Percentiles rank a stretch among this genome's conserved stretches.
phyloP scores from a whole-genome alignment of 2,329 filamentous ascomycete genomes.

The Aspergillus amoenus region DNA sequence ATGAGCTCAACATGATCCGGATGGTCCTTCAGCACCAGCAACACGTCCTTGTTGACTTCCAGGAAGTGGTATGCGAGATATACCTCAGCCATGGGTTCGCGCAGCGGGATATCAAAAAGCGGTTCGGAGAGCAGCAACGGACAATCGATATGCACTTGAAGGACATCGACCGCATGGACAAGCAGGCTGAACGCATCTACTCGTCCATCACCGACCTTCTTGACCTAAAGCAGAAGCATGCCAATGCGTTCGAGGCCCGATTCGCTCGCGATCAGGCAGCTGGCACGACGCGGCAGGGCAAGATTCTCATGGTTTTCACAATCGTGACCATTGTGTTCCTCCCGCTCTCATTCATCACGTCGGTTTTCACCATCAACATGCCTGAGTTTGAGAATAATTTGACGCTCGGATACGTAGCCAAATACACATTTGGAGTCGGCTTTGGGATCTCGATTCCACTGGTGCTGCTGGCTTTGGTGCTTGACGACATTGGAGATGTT shows the following conservation, averaged over 20 bases:
- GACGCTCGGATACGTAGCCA: conserved; percentile 51
- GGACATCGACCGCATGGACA: conserved; percentile 64
- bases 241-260: conserved; percentile 65
- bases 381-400: conserved; percentile 46
- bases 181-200: conserved; percentile 61
- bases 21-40: conserved; percentile 40
- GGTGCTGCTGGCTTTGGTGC: conserved; percentile 46
- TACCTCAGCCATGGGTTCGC: conserved; percentile 34
- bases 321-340: conserved; percentile 60
- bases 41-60: conserved; percentile 35
- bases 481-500: conserved; percentile 43
- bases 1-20: conserved; percentile 64
- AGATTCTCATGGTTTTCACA: conserved; percentile 60
- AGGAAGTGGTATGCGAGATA: conserved; percentile 37
- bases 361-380: conserved; percentile 57
- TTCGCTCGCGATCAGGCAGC: conserved; percentile 59
- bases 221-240: conserved; percentile 68
- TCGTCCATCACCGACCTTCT: conserved; percentile 61
- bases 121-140: conserved; percentile 58
- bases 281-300: conserved; percentile 58
- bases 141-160: conserved; percentile 58
- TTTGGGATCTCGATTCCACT: conserved; percentile 54
- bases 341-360: conserved; percentile 56
- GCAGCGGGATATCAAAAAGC: conserved; percentile 52
- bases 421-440: conserved; percentile 58